Base-by-base conservation (phyloP, 441 rosid genomes). In the Populus trichocarpa region DNA sequence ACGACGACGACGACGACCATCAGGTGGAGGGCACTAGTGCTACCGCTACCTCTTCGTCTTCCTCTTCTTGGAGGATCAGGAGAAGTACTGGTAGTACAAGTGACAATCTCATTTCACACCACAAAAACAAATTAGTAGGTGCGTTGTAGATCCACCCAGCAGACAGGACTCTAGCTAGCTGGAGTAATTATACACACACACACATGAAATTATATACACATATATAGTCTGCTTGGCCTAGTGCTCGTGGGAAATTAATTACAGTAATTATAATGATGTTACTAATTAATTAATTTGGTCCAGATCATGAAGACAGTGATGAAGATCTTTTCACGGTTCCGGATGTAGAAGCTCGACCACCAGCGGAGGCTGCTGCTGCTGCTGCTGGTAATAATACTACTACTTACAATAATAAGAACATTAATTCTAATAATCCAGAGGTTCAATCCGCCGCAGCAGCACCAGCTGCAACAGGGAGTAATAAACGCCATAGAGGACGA, bases 291-390 rank as follows among this genome's bases (percentile, higher is more conserved):
- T 13, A 46, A 4, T 46, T 14, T 46, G 57, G 5, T 46, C 18
- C 18, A 46, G 57, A 46, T 40, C 32, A 77, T 88, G 96, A 90
- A 83, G 96, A 90, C 53, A 87, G 87, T 77, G 96, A 91, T 59
- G 93, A 90, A 61, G 96, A 90, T 80, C 80, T 91, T 81, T 88
- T 89, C 76, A 89, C 82, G 73, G 93, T 90, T 67, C 96, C 92
- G 2, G 92, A 91, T 76, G 88, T 90, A 80, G 96, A 90, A 83
- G 84, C 86, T 67, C 65, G 23, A 22, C 80, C 84, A 1, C 77
- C 79, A 1, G 57, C 57, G 13, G 57, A 14, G 7, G 83, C 28
- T 67, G 38, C 6, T 36, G 61, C 83, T 14, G 69, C 72, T 67
- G 38, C 7, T 1, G 75, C 63, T 3, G 76, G 78, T 9, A 79